Base-by-base conservation (phyloP, 1,139 yeast species). In the Debaryomyces sp. region DNA sequence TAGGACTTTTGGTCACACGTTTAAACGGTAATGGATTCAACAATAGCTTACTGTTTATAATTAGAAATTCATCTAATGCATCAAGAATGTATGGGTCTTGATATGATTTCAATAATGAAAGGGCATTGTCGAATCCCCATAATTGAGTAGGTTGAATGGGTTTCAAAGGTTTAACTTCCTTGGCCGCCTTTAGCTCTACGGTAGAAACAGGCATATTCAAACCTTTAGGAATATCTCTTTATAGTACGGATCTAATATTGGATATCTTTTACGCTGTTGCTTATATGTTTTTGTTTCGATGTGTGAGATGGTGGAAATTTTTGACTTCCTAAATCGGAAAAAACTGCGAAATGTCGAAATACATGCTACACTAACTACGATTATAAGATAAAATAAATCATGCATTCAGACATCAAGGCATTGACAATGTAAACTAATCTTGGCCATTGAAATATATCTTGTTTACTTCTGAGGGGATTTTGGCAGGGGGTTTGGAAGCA, bases 91-190 rank as follows among this genome's bases (percentile, higher is more conserved):
- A 67, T 39, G 70, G 69, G 49, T 70, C 75, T 26, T 60, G 62
- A 40, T 67, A 59, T n/a, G 66, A 57, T 47, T 60, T 61, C 45
- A 77, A 57, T 13, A 76, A 59, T 4, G 68, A 54, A 37, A 72
- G 61, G 2, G 77, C 80, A 55, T 71, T 74, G 44, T 70, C 75
- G 52, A 77, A 71, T 0, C 77, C 71, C 82, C 82, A 69, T 36
- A 61, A 59, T 47, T 70, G 73, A 2, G 74, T 71, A 15, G 78
- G 77, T 45, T 71, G 71, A 39, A 67, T 63, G 23, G 73, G 69
- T 53, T 66, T 69, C 51, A 67, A 58, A 10, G 63, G 64, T 44
- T 54, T 50, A 33, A 50, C 52, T 41, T 55, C 57, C 48, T 47
- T 55, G 24, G 46, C 13, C 29, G 44, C 40, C 39, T 42, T 29